Percentiles rank a stretch among this genome's conserved stretches.
Evolutionary conservation across 2,329 filamentous ascomycete species (phyloP).

Genomic region (Blumeria graminis): DNA sequence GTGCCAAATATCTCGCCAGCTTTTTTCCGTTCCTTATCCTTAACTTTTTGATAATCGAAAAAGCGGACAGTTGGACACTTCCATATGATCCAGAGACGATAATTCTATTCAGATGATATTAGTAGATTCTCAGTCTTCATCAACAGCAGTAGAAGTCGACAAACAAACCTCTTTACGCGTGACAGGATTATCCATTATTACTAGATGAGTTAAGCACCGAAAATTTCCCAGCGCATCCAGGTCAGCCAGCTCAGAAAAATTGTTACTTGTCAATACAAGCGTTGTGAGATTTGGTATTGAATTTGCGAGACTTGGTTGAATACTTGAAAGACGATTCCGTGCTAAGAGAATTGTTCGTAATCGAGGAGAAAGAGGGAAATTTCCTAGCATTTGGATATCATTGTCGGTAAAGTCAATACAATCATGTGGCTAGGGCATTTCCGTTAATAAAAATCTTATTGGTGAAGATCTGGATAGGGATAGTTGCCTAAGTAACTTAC

Average conservation of each 20-base stretch:
- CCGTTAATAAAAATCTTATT: background rate
- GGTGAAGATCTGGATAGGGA: background rate
- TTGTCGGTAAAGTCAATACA: slow-evolving; percentile 98
- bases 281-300: slow-evolving; percentile 63
- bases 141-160: background rate
- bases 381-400: slow-evolving; percentile 69
- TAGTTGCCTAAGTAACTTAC: slow-evolving; percentile 27
- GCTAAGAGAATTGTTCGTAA: slow-evolving; percentile 72
- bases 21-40: slow-evolving; percentile 54
- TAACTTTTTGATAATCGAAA: slow-evolving; percentile 81
- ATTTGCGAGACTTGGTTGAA: slow-evolving; percentile 50
- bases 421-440: slow-evolving; percentile 53
- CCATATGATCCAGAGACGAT: slow-evolving; percentile 81
- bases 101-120: slow-evolving; percentile 34
- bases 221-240: slow-evolving; percentile 56
- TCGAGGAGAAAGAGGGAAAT: slow-evolving; percentile 79
- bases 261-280: slow-evolving; percentile 64
- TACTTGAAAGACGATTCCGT: slow-evolving; percentile 63
- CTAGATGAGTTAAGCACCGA: slow-evolving; percentile 49
- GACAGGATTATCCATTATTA: slow-evolving; percentile 69
- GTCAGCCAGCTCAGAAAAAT: slow-evolving; percentile 62
- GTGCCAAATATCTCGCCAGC: slow-evolving; percentile 70
- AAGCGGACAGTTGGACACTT: slow-evolving; percentile 66
- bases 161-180: slow-evolving; percentile 65
- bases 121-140: background rate